Conservation (phyloP, 225 moss, liverwort and hornwort species). For the Polytrichum commune region DNA sequence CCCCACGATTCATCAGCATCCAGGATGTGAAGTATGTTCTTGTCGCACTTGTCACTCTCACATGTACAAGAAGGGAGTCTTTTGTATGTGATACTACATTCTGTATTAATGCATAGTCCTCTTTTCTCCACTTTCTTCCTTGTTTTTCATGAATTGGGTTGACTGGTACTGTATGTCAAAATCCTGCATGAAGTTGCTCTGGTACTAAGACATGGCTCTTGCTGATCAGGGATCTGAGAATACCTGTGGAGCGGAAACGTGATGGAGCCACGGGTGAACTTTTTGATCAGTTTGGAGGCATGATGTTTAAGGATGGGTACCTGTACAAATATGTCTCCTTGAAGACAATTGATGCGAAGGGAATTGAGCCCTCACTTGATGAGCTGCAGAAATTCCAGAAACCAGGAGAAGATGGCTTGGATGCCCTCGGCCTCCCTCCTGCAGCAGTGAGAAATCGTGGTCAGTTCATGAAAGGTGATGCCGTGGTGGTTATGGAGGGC, state of each 20-base stretch:
- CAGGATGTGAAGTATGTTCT: constrained; percentile 75
- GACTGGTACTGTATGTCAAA: too few species aligned
- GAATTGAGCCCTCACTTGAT: constrained; percentile 84
- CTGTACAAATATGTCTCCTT: constrained; percentile 77
- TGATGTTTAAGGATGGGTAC: constrained; percentile 99
- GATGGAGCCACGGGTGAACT: constrained; percentile 86
- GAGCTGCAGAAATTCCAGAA: constrained; percentile 96
- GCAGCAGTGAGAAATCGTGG: constrained; percentile 70
- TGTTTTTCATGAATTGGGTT: too few species aligned
- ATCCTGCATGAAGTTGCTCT: background rate
- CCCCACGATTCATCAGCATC: constrained; percentile 74
- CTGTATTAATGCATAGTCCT: too few species aligned
- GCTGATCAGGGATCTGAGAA: constrained; percentile 76
- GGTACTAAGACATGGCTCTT: background rate
- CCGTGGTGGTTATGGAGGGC: constrained; percentile 87
- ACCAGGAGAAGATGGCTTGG: constrained; percentile 79
- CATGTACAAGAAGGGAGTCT: background rate
- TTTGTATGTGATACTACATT: too few species aligned
- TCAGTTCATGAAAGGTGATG: constrained; percentile 91
- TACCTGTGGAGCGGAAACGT: constrained; percentile 91
- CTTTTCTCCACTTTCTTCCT: too few species aligned
- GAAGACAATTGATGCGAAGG: constrained; percentile 91
- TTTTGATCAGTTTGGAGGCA: constrained; percentile 86
- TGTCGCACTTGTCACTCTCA: background rate
- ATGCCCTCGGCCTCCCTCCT: constrained; percentile 77